Percentiles rank a stretch among this genome's conserved stretches.
Evolutionary conservation across 441 rosid species (phyloP).

Genomic region (Francoa sonchifolia): DNA sequence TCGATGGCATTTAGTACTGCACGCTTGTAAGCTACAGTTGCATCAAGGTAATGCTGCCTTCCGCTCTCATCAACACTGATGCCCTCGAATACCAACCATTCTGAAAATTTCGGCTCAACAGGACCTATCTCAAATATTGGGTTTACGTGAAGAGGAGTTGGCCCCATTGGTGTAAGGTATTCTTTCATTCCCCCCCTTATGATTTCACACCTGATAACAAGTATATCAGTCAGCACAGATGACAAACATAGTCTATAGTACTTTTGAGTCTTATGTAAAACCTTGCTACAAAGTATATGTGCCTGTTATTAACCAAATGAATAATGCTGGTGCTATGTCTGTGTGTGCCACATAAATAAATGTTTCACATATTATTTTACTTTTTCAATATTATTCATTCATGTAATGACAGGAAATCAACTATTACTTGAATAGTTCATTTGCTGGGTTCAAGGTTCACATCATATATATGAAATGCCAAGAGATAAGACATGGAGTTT

Average conservation of each 20-base stretch:
- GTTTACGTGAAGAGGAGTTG: conserved; percentile 74
- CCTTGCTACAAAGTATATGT: too few relatives aligned
- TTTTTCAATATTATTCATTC: too few relatives aligned
- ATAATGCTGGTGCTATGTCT: too few relatives aligned
- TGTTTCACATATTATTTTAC: too few relatives aligned
- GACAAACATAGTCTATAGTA: too few relatives aligned
- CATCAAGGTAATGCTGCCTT: conserved; percentile 76
- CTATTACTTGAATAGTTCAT: too few relatives aligned
- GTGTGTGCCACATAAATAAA: too few relatives aligned
- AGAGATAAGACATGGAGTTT: conserved; percentile 10
- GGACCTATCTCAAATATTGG: conserved; percentile 93
- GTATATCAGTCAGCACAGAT: too few relatives aligned
- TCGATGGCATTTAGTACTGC: conserved; percentile 90
- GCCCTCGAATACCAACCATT: conserved; percentile 89
- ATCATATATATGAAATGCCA: neutral
- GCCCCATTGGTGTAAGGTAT: conserved; percentile 97
- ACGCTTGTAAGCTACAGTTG: conserved; percentile 76
- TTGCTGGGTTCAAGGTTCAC: neutral
- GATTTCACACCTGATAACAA: conserved; percentile 55
- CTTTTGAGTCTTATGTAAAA: too few relatives aligned
- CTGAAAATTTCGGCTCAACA: conserved; percentile 84
- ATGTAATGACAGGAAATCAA: too few relatives aligned
- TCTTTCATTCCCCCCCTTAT: conserved; percentile 80
- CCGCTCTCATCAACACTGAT: conserved; percentile 87
- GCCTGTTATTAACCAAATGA: too few relatives aligned